Conservation (phyloP, 192 early-diverging fungal genomes). For the Coemansia sp. region DNA sequence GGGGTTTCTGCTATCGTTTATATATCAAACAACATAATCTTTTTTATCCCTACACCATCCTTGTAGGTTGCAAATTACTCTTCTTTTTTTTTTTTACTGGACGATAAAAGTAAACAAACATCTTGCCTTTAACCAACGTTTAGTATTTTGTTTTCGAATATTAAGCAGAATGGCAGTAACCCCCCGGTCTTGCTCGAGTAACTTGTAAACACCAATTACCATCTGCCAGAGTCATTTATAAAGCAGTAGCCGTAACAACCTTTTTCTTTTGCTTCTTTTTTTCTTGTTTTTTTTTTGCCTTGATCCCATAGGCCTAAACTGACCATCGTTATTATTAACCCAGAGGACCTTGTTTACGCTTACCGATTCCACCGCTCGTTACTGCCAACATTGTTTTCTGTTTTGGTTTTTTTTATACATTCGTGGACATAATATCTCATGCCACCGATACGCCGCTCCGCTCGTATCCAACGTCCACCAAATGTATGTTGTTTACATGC, state of each 20-base stretch:
- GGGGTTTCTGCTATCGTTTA: no score
- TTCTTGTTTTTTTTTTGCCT: not conserved
- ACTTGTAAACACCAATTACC: not conserved
- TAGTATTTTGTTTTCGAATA: not conserved
- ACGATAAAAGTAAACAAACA: not conserved
- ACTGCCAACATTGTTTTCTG: slow-evolving; percentile 3
- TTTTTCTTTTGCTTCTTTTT: not conserved
- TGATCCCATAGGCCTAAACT: not conserved
- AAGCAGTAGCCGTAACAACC: not conserved
- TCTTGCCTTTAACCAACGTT: not conserved
- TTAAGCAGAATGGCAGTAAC: not conserved
- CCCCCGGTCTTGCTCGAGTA: not conserved
- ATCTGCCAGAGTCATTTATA: no score
- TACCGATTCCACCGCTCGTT: not conserved
- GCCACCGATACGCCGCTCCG: slow-evolving; percentile 14
- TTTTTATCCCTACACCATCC: no score
- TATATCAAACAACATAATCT: no score
- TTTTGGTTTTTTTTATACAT: slow-evolving; percentile 1
- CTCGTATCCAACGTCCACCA: slow-evolving; percentile 12
- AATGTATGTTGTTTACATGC: not conserved
- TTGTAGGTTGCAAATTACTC: not conserved
- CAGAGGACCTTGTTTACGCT: not conserved
- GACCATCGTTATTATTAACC: not conserved
- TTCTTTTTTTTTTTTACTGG: not conserved
- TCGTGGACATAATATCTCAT: not conserved